Conservation (phyloP, 228 moss, liverwort and hornwort species). For the Sphagnum fallax region DNA sequence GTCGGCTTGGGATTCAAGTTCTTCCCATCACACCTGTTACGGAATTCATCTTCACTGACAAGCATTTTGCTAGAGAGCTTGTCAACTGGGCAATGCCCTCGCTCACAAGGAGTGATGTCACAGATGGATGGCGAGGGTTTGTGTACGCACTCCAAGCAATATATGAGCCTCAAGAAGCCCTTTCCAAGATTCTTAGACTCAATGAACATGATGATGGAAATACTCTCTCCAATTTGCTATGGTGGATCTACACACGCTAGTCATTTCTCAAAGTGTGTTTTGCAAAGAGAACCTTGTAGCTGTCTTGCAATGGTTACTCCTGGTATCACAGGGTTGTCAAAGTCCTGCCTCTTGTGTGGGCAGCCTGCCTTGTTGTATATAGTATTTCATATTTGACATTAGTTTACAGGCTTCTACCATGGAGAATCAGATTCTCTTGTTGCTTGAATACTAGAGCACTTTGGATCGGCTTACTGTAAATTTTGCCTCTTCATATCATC, state of each 20-base stretch:
- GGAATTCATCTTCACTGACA: conserved; percentile 58
- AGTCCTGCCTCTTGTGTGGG: too few relatives aligned
- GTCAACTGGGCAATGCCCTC: conserved; percentile 66
- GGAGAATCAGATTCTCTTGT: too few relatives aligned
- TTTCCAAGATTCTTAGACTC: conserved; percentile 33
- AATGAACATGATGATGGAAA: conserved; percentile 77
- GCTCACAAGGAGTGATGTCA: conserved; percentile 53
- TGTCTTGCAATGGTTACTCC: too few relatives aligned
- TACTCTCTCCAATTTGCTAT: conserved; percentile 77
- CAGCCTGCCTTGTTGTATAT: too few relatives aligned
- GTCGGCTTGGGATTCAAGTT: conserved; percentile 82
- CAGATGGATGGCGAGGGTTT: conserved; percentile 83
- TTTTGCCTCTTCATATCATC: too few relatives aligned
- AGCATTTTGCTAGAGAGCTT: conserved; percentile 58
- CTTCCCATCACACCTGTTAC: conserved; percentile 79
- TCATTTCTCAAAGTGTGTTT: not conserved
- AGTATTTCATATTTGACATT: too few relatives aligned
- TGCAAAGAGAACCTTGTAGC: not conserved
- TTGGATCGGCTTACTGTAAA: too few relatives aligned
- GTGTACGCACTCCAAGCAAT: conserved; percentile 69
- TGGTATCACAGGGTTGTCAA: too few relatives aligned
- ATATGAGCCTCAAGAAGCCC: conserved; percentile 46
- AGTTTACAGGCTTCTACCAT: too few relatives aligned
- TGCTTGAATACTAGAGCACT: too few relatives aligned
- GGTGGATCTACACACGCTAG: conserved; percentile 82